These are phyloP conservation scores for Cyberlindnera xishuangbannaensis DNA, from an alignment of 805 yeast genomes.

Conservation along the genomic window DNA sequence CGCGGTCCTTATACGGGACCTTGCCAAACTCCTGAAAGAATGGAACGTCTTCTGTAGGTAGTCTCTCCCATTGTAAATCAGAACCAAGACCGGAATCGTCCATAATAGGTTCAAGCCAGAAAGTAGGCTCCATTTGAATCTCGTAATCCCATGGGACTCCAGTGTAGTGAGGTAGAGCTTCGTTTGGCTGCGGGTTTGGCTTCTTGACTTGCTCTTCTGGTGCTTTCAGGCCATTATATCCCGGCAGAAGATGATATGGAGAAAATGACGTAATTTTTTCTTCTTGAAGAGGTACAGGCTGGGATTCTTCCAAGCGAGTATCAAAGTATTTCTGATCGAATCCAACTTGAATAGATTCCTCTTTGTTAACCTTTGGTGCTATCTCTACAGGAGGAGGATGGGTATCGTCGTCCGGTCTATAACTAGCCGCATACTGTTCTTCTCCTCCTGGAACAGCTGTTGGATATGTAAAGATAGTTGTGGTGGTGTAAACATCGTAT, in stretches of 20 bases:
- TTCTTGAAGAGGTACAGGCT: no score
- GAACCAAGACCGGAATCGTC: background rate
- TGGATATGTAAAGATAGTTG: no score
- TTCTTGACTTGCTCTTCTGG: constrained; percentile 1
- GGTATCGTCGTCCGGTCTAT: no score
- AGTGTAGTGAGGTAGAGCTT: background rate
- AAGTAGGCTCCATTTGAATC: background rate
- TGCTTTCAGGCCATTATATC: constrained; percentile 2
- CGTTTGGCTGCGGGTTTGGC: background rate
- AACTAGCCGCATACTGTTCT: no score
- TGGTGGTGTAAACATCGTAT: no score
- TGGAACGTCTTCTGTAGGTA: constrained; percentile 1
- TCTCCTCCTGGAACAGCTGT: no score
- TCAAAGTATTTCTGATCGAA: constrained; percentile 4
- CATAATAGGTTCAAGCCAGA: constrained; percentile 1
- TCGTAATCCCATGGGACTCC: background rate
- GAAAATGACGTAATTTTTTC: no score
- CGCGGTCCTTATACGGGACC: constrained; percentile 5
- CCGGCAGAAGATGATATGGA: constrained; percentile 12
- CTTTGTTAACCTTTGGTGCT: background rate
- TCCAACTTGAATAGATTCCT: constrained; percentile 1
- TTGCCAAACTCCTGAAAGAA: constrained; percentile 3
- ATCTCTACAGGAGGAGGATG: background rate
- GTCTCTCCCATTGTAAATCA: constrained; percentile 5
- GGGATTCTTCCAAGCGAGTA: background rate